A percentile compares a stretch with the other conserved stretches of the same genome.
Conservation (phyloP, 768 basidiomycete genomes). For the Suillus alpinus region DNA sequence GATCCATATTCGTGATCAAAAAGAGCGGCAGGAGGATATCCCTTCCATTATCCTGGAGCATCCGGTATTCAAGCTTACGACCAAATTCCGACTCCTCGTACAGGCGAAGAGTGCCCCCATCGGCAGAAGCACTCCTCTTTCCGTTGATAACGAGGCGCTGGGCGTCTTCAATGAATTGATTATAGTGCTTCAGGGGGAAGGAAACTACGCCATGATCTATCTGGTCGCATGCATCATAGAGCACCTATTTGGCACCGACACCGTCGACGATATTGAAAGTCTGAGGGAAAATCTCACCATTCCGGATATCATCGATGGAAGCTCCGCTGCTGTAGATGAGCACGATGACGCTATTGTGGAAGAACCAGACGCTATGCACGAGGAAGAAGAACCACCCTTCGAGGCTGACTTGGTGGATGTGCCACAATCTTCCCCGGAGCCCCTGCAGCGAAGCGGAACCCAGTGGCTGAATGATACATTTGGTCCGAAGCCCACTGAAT, state of each 20-base stretch:
- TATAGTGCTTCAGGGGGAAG: conserved; percentile 59
- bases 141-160: conserved; percentile 68
- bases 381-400: conserved; percentile 18
- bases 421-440: conserved; percentile 6
- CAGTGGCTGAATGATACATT: conserved; percentile 34
- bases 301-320: conserved; percentile 71
- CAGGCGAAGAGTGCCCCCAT: conserved; percentile 78
- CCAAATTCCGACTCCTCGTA: conserved; percentile 74
- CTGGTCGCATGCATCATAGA: conserved; percentile 89
- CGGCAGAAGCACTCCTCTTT: conserved; percentile 58
- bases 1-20: conserved; percentile 85
- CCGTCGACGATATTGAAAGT: conserved; percentile 71
- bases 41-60: conserved; percentile 63
- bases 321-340: conserved; percentile 26
- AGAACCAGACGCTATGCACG: conserved; percentile 24
- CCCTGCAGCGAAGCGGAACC: conserved; percentile 26
- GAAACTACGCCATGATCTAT: conserved; percentile 71
- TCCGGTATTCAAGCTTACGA: conserved; percentile 80
- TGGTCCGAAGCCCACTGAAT: conserved; percentile 24
- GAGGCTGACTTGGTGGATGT: conserved; percentile 15
- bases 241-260: conserved; percentile 77
- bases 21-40: conserved; percentile 70
- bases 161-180: conserved; percentile 61
- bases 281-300: conserved; percentile 57
- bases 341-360: conserved; percentile 13